A percentile compares a stretch with the other conserved stretches of the same genome.
Evolutionary conservation across 2,329 filamentous ascomycete genomes (phyloP).

Genomic region (Sporothrix brunneoviolacea): DNA sequence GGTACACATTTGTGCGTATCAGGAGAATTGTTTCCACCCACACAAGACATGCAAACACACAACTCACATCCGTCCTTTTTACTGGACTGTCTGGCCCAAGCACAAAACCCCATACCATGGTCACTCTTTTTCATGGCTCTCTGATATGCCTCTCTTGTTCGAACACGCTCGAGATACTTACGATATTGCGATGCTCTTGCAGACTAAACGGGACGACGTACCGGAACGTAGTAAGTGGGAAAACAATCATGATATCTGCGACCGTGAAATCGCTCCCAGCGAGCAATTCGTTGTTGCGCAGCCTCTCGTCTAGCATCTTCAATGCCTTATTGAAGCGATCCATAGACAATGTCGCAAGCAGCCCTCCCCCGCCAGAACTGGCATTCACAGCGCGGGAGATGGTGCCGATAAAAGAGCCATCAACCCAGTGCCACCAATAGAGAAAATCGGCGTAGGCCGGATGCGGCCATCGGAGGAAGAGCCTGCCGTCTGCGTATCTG

Average conservation of each 20-base stretch:
- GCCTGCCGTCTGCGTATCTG: constrained; percentile 42
- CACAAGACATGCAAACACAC: not conserved
- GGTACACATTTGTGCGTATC: no score
- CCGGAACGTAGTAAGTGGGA: constrained; percentile 54
- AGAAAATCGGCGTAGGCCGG: constrained; percentile 53
- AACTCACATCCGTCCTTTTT: not conserved
- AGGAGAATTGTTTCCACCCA: no score
- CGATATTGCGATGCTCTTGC: constrained; percentile 33
- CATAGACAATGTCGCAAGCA: constrained; percentile 3
- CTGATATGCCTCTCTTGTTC: constrained; percentile 38
- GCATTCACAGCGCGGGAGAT: constrained; percentile 31
- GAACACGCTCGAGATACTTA: constrained; percentile 41
- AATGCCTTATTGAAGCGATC: constrained; percentile 34
- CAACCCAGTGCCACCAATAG: constrained; percentile 58
- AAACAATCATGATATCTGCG: constrained; percentile 60
- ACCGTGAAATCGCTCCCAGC: constrained; percentile 56
- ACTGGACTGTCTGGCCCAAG: constrained; percentile 9
- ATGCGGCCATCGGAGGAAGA: constrained; percentile 39
- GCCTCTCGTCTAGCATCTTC: constrained; percentile 39
- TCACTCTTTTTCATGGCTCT: constrained; percentile 44
- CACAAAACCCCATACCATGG: constrained; percentile 34
- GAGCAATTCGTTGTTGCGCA: constrained; percentile 45
- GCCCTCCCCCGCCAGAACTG: constrained; percentile 13
- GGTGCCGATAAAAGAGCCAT: constrained; percentile 37
- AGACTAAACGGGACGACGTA: constrained; percentile 41